These are phyloP conservation scores for Cercophora scortea DNA, from an alignment of 495 filamentous ascomycete genomes.

Conservation along the genomic window DNA sequence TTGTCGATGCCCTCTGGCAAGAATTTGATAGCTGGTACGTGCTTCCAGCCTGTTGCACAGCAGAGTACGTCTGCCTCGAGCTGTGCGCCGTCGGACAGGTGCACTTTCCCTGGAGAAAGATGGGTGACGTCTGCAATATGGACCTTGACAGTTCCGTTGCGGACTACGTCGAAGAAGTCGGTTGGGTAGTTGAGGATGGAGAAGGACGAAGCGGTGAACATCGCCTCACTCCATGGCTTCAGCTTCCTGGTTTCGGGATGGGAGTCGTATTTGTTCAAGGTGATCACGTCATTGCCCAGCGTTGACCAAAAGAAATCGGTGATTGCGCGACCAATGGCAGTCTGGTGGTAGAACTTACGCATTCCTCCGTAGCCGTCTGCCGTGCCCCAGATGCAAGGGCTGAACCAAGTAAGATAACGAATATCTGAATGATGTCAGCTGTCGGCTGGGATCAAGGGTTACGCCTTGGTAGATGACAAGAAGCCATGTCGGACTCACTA, in stretches of 20 bases:
- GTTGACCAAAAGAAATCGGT: slow-evolving; percentile 62
- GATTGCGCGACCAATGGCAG: slow-evolving; percentile 57
- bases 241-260: slow-evolving; percentile 59
- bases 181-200: slow-evolving; percentile 64
- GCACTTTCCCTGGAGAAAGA: slow-evolving; percentile 41
- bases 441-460: not conserved
- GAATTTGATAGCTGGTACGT: slow-evolving; percentile 55
- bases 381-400: slow-evolving; percentile 36
- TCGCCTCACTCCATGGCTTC: slow-evolving; percentile 53
- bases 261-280: slow-evolving; percentile 49
- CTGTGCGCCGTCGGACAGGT: slow-evolving; percentile 47
- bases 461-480: not conserved
- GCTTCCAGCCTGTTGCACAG: slow-evolving; percentile 63
- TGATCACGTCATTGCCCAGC: slow-evolving; percentile 51
- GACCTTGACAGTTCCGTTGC: slow-evolving; percentile 49
- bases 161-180: slow-evolving; percentile 56
- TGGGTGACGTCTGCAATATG: slow-evolving; percentile 53
- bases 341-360: slow-evolving; percentile 54
- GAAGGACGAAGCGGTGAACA: slow-evolving; percentile 56
- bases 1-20: slow-evolving; percentile 45
- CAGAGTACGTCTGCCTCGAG: slow-evolving; percentile 58
- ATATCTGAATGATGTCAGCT: slow-evolving; percentile 17
- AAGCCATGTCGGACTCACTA: slow-evolving; percentile 23
- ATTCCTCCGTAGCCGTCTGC: slow-evolving; percentile 32
- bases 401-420: slow-evolving; percentile 36